Percentiles rank a stretch among this genome's conserved stretches.
Conservation (phyloP, 2,329 filamentous ascomycete genomes). For the Corniculantispora saksenae region DNA sequence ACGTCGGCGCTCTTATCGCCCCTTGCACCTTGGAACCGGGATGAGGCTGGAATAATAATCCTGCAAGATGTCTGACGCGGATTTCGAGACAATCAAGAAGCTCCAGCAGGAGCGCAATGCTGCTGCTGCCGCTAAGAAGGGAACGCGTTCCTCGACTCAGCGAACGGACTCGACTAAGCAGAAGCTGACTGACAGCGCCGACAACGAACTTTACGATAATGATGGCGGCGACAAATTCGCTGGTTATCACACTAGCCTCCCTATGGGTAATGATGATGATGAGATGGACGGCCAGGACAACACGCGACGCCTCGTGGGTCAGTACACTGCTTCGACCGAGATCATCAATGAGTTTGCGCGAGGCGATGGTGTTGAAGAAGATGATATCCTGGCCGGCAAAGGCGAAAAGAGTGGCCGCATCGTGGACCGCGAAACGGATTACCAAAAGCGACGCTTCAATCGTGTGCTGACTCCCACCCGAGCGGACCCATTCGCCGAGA, state of each 20-base stretch:
- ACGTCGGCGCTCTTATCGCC: conserved; percentile 35
- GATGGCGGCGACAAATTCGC: conserved; percentile 78
- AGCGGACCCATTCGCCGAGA: conserved; percentile 80
- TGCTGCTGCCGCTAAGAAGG: conserved; percentile 74
- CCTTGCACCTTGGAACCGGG: conserved; percentile 44
- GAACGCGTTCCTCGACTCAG: conserved; percentile 75
- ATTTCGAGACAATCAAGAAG: conserved; percentile 84
- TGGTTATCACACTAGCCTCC: conserved; percentile 89
- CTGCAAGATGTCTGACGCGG: conserved; percentile 69
- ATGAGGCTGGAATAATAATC: conserved; percentile 40
- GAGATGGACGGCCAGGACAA: conserved; percentile 74
- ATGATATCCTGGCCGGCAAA: conserved; percentile 80
- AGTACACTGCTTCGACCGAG: conserved; percentile 89
- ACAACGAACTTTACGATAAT: conserved; percentile 83
- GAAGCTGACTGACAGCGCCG: conserved; percentile 85
- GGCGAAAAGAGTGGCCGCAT: conserved; percentile 89
- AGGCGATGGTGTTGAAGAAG: conserved; percentile 84
- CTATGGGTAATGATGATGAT: conserved; percentile 74
- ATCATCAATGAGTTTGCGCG: conserved; percentile 94
- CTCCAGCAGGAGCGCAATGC: conserved; percentile 93
- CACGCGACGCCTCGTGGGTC: conserved; percentile 80
- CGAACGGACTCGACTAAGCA: conserved; percentile 88
- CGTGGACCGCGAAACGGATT: conserved; percentile 90
- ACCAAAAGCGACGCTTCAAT: conserved; percentile 93
- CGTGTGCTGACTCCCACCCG: conserved; percentile 83